Evolutionary conservation across 176 grass and related monocot species (phyloP), one percentile per base, ranked within the genome.

Genomic region (Musa beccarii): DNA sequence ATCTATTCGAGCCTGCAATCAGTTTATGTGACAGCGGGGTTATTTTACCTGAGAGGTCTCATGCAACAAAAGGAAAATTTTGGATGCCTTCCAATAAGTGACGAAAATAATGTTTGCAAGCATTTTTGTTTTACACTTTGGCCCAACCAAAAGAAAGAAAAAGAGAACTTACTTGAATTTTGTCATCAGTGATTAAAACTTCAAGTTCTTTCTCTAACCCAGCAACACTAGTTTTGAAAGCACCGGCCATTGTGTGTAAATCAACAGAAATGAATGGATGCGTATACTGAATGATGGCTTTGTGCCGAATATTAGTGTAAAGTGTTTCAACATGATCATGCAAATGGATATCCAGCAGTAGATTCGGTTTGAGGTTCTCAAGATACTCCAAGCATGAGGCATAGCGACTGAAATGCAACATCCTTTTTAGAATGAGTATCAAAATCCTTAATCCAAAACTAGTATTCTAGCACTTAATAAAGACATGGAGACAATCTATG

Each of bases 261-360:
- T 99, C 88, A 14, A 99, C 96, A 69, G 96, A 99, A 82, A 92
- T 99, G 69, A 99, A 99, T 8, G 96, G 91, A 73, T 89, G 84
- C 1, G 96, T 95, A 80, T 92, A 99, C 79, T 99, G 96, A 81
- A 95, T 89, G 86, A 93, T 77, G 89, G 86, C 90, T 57, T 80
- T 80, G 79, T 80, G 79, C 10, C 79, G 79, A 64, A 80, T 80
- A 20, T 80, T 49, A 26, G 69, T 65, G 43, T 73, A 73, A 34
- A 80, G 57, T 64, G 57, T 52, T 63, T 73, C 69, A 53, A 73
- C 59, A 73, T 80, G 79, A 73, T 73, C 79, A 43, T 80, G 69
- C 59, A 80, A 65, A 66, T 80, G 79, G 22, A 80, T 73, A 64
- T 73, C 79, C 55, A 80, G 21, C 19, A 80, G 21, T 8, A 80